Conservation (phyloP, 164 flowering plant species). For the Santalum album region DNA sequence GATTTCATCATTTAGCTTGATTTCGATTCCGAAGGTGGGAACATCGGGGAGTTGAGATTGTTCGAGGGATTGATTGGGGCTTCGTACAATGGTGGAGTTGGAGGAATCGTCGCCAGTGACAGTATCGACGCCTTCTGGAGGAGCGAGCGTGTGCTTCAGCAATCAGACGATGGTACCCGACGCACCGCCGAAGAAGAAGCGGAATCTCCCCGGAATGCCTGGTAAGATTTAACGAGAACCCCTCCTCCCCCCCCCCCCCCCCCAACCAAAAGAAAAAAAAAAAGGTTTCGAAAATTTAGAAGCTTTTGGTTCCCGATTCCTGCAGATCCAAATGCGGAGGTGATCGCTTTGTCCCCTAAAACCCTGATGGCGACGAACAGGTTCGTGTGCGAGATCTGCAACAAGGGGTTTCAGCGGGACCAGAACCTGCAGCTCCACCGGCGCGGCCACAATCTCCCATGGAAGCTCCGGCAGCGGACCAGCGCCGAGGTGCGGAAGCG, state of each 20-base stretch:
- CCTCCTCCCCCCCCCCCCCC: background rate
- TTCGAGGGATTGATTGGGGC: background rate
- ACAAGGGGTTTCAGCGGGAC: conserved; percentile 69
- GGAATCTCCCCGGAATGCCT: conserved; percentile 84
- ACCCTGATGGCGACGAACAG: conserved; percentile 65
- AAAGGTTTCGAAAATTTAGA: background rate
- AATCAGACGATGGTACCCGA: conserved; percentile 14
- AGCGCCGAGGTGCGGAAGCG: conserved; percentile 47
- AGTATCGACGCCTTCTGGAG: conserved; percentile 51
- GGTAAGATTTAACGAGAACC: conserved; percentile 22
- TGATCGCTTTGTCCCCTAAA: conserved; percentile 61
- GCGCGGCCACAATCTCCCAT: conserved; percentile 66
- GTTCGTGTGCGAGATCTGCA: conserved; percentile 74
- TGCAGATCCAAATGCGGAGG: conserved; percentile 82
- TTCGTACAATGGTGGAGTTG: conserved; percentile 15
- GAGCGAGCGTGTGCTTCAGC: conserved; percentile 34
- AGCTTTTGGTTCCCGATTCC: background rate
- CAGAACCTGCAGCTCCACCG: conserved; percentile 75
- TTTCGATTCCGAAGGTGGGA: too few species aligned
- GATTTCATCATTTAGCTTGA: background rate
- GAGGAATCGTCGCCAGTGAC: conserved; percentile 31
- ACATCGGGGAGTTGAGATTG: background rate
- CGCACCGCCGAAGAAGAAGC: conserved; percentile 41
- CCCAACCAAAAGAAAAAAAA: background rate
- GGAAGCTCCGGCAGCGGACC: conserved; percentile 68